Conservation (phyloP, 1,284 basidiomycete species). For the Sanguinoderma infundibulare region DNA sequence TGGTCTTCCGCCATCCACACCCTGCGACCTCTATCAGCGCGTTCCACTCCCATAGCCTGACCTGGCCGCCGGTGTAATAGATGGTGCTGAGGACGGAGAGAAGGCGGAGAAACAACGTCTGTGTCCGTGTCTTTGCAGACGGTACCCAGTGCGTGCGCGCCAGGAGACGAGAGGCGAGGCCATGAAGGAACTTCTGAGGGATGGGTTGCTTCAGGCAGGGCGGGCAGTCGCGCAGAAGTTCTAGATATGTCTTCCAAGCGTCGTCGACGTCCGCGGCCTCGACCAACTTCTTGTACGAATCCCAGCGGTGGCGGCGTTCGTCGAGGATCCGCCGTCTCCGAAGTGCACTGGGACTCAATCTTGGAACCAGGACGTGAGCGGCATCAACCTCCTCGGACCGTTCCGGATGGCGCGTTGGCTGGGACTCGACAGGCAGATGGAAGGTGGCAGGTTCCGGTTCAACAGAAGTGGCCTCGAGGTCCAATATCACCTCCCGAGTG, state of each 20-base stretch:
- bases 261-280: slow-evolving; percentile 45
- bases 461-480: not conserved
- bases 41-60: slow-evolving; percentile 75
- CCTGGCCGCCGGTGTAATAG: slow-evolving; percentile 51
- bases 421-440: not conserved
- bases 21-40: slow-evolving; percentile 69
- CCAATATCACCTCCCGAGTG: not conserved
- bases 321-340: slow-evolving; percentile 5
- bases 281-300: slow-evolving; percentile 32
- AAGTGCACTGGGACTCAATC: not conserved
- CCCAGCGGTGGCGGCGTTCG: slow-evolving; percentile 9
- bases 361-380: not conserved
- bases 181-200: slow-evolving; percentile 54
- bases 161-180: slow-evolving; percentile 59
- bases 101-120: slow-evolving; percentile 61
- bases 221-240: slow-evolving; percentile 40
- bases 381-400: not conserved
- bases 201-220: slow-evolving; percentile 20
- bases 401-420: not conserved
- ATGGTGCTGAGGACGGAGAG: slow-evolving; percentile 64
- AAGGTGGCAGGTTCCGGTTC: not conserved
- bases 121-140: slow-evolving; percentile 54
- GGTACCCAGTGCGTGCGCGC: slow-evolving; percentile 20
- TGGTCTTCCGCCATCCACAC: slow-evolving; percentile 64
- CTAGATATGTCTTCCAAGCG: slow-evolving; percentile 66